phyloP scores from a whole-genome alignment of 768 basidiomycete genomes.

The Leucocoprinus sp. region DNA sequence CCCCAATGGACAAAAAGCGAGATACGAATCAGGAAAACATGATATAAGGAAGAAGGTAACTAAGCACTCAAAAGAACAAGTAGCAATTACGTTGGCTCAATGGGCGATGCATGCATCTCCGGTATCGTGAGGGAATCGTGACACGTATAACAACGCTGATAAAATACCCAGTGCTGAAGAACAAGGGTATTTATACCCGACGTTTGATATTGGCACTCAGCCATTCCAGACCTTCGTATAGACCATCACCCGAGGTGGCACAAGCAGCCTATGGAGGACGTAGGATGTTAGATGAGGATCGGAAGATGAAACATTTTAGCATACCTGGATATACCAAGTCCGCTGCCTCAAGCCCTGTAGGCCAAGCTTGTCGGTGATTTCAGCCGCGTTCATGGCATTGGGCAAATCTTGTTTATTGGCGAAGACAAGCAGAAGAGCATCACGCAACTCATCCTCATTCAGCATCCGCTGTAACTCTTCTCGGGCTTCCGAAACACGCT shows the following conservation, averaged over 20 bases:
- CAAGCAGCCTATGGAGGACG: conserved; percentile 70
- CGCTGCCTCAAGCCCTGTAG: conserved; percentile 95
- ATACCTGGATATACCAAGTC: conserved; percentile 95
- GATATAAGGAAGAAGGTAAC: conserved; percentile 20
- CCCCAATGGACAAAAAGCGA: background rate
- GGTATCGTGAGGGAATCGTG: conserved; percentile 53
- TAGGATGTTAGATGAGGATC: background rate
- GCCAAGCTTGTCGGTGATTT: conserved; percentile 99
- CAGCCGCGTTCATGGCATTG: conserved; percentile 98
- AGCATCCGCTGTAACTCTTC: conserved; percentile 99
- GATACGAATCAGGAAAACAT: conserved; percentile 19
- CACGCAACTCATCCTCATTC: conserved; percentile 98
- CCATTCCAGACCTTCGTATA: conserved; percentile 99
- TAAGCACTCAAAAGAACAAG: conserved; percentile 24
- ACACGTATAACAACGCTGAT: conserved; percentile 43
- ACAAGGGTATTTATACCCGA: conserved; percentile 48
- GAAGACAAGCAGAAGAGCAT: conserved; percentile 96
- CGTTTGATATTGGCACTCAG: conserved; percentile 86
- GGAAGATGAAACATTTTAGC: conserved; percentile 19
- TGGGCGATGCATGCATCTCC: conserved; percentile 44
- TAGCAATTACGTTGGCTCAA: conserved; percentile 23
- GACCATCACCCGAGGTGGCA: conserved; percentile 96
- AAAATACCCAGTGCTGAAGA: conserved; percentile 35
- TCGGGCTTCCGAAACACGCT: conserved; percentile 97
- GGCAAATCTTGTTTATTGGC: conserved; percentile 99